Base-by-base conservation (phyloP, 2,329 filamentous ascomycete genomes). In the Cladophialophora yegresii region DNA sequence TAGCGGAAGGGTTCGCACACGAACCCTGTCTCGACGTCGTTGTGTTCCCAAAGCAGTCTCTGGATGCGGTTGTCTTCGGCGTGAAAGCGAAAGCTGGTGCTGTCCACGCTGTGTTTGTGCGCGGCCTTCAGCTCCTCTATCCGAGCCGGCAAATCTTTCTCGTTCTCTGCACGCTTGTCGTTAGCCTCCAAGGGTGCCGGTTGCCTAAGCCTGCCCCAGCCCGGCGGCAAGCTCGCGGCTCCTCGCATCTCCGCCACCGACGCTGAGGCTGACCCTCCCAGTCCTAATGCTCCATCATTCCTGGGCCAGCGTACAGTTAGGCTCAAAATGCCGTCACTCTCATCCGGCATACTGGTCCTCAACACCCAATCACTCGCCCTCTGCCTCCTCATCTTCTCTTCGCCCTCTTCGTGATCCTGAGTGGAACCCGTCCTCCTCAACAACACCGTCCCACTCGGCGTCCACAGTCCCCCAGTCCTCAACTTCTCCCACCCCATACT, bases 311-410 rank as follows among this genome's bases (percentile, higher is more conserved):
- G 75, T 0, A 86, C 81, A 1, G 82, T 79, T 36, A 88, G 73
- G 4, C 84, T 87, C 13, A 88, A 73, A 69, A 87, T 79, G 0
- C 85, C 85, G 68, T 88, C 85, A 0, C 84, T 85, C 67, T 87
- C 84, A 64, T 87, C 82, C 8, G 85, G 74, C 0, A 84, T 79
- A 3, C 81, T 83, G 36, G 87, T 78, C 0, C 80, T 80, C 58
- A 88, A 73, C 0, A 84, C 82, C 58, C 68, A 72, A 26, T 81
- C 80, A 62, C 82, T 74, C 7, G 74, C 75, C 1, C 80, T 78
- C 63, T 83, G 80, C 32, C 50, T 28, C 30, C 50, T 64, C 26
- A 6, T 6, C 32, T 62, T 54, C 16, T n/a, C 30, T n/a, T 28
- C n/a, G 20, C 49, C 47, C 12, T 51, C 47, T 7, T 51, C 49